Evolutionary conservation across 164 flowering plant genomes (phyloP).

Genomic region (Warburgia ugandensis): DNA sequence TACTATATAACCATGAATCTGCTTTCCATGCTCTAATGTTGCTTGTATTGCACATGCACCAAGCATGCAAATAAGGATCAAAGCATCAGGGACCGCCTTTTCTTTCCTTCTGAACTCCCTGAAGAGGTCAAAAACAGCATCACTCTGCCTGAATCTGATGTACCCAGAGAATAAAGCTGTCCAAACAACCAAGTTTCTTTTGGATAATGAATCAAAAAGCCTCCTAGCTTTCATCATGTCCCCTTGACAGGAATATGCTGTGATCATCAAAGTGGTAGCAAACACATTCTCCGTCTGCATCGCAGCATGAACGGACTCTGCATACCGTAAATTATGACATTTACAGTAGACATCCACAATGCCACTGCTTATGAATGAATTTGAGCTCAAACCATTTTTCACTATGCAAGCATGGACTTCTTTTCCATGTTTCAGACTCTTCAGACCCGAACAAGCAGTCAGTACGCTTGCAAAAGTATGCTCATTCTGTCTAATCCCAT

Average conservation of each 20-base stretch:
- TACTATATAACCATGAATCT: conserved; percentile 53
- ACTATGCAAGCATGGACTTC: conserved; percentile 57
- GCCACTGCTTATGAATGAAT: conserved; percentile 54
- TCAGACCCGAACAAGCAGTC: conserved; percentile 52
- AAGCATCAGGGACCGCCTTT: conserved; percentile 28
- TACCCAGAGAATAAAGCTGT: conserved; percentile 72
- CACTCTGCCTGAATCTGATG: conserved; percentile 41
- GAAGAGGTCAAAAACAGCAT: conserved; percentile 47
- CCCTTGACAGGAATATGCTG: conserved; percentile 50
- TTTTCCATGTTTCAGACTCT: conserved; percentile 42
- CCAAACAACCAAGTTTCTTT: conserved; percentile 61
- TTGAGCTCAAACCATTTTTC: conserved; percentile 37
- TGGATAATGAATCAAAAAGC: conserved; percentile 52
- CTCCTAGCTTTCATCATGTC: conserved; percentile 53
- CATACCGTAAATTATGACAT: conserved; percentile 58
- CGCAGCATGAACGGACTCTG: conserved; percentile 32
- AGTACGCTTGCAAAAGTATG: conserved; percentile 53
- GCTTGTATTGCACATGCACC: conserved; percentile 63
- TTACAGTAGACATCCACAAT: conserved; percentile 74
- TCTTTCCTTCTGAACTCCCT: conserved; percentile 30
- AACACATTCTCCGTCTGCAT: conserved; percentile 29
- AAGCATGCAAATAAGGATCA: conserved; percentile 42
- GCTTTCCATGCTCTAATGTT: conserved; percentile 51
- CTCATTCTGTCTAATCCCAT: conserved; percentile 42
- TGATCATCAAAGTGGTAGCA: conserved; percentile 52